phyloP scores from a whole-genome alignment of 2,329 filamentous ascomycete genomes.

The Bipolaris sorokiniana region DNA sequence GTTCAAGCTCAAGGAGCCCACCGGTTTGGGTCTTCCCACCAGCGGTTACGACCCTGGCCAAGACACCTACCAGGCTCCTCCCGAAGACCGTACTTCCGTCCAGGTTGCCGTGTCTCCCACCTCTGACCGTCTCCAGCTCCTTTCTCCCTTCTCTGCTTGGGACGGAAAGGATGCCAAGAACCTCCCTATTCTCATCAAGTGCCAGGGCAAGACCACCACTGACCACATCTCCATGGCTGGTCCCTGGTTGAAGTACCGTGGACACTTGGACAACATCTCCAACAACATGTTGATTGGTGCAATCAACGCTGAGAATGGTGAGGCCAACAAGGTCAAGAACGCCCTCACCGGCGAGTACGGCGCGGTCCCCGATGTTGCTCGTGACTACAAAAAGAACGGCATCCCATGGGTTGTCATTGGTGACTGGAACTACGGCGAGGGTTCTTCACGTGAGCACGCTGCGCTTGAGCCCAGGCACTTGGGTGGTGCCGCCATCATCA shows the following conservation, averaged over 20 bases:
- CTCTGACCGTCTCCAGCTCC: conserved; percentile 92
- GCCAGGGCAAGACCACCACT: conserved; percentile 93
- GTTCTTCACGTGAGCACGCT: conserved; percentile 95
- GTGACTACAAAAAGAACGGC: conserved; percentile 97
- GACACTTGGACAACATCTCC: conserved; percentile 98
- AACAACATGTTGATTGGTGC: conserved; percentile 99
- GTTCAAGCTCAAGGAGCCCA: conserved; percentile 82
- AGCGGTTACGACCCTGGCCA: conserved; percentile 88
- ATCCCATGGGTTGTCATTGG: conserved; percentile 97
- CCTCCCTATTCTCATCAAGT: conserved; percentile 79
- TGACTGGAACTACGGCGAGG: conserved; percentile 99
- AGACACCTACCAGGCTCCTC: conserved; percentile 96
- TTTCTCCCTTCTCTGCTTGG: conserved; percentile 86
- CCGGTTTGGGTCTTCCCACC: conserved; percentile 78
- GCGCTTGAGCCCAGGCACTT: conserved; percentile 97
- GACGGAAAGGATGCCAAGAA: conserved; percentile 80
- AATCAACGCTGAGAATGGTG: conserved; percentile 91
- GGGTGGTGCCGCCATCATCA: conserved; percentile 95
- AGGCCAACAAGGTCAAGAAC: conserved; percentile 98
- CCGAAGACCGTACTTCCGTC: conserved; percentile 74
- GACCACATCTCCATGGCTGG: conserved; percentile 98
- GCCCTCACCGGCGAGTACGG: conserved; percentile 80
- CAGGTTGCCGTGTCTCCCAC: conserved; percentile 82
- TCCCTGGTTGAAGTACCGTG: conserved; percentile 98
- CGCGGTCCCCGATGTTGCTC: conserved; percentile 89